Evolutionary conservation across 192 early-diverging fungal species (phyloP), one percentile per base, ranked within the genome.

Genomic region (Lobosporangium transversale): DNA sequence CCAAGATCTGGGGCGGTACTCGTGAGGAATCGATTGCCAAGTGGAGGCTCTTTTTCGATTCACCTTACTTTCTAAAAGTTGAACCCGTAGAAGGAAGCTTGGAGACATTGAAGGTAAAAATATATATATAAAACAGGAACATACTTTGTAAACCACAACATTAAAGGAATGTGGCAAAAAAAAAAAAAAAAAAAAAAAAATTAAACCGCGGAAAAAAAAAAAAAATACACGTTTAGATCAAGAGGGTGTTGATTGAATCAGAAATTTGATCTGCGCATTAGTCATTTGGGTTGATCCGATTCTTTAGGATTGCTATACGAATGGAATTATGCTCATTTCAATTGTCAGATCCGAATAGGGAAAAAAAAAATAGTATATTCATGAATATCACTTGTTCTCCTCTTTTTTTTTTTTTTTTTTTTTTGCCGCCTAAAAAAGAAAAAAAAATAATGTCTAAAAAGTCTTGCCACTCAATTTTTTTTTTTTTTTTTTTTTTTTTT

Each of bases 21-120:
- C 70, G 65, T n/a, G 84, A 83, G 66, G 85, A 88, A 51, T 67
- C 76, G 3, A 81, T 78, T 32, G 42, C 64, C 44, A 88, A 88
- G 64, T 83, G 85, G 58, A 80, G 88, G 49, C 50, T 71, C 50
- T 89, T 89, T 51, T 89, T 87, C 52, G 74, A 82, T 26, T 82
- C 81, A 0, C 71, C 74, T 8, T 79, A 89, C 43, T 89, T 89
- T 42, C 49, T 66, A 12, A 73, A 82, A 27, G 83, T 87, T 50
- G 70, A 82, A 27, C 86, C 84, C 27, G 83, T 89, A 57, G 55
- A 84, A 31, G 71, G 83, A 43, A 84, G 85, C 54, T 37, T 83
- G 23, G 87, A 86, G 37, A 82, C 87, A 14, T 56, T 88, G 31
- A 82, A 81, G 61, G 79, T 83, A 70, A 50, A 1, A 4, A 6